Conservation (phyloP, 805 yeast genomes). For the Kuraishia piskuri region DNA sequence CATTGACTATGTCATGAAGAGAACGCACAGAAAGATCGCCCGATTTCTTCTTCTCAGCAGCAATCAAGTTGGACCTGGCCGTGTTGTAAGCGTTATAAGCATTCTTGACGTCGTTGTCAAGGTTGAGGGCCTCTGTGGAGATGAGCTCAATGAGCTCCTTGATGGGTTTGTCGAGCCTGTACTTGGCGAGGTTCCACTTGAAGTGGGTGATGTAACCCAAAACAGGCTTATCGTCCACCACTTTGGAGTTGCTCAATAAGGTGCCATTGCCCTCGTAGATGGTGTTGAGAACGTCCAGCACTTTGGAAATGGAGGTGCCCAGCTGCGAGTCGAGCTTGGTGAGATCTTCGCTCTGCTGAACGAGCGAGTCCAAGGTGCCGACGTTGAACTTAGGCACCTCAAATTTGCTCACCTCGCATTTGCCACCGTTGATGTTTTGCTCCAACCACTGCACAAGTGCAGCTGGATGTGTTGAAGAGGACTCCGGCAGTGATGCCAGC, state of each 20-base stretch:
- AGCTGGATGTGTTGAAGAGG: conserved; percentile 24
- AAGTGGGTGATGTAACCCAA: conserved; percentile 65
- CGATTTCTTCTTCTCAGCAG: conserved; percentile 86
- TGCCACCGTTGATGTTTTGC: conserved; percentile 45
- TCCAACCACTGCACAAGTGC: conserved; percentile 43
- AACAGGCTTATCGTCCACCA: conserved; percentile 38
- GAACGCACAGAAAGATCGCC: conserved; percentile 92
- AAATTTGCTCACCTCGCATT: conserved; percentile 46
- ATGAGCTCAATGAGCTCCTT: conserved; percentile 64
- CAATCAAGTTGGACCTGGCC: conserved; percentile 75
- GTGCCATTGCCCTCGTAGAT: conserved; percentile 26
- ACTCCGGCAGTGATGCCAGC: conserved; percentile 49
- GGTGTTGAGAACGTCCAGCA: conserved; percentile 59
- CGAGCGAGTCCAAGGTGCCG: conserved; percentile 88
- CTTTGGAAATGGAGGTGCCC: conserved; percentile 58
- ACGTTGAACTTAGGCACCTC: conserved; percentile 81
- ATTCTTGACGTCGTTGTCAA: conserved; percentile 80
- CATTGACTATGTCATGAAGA: conserved; percentile 78
- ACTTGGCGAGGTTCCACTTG: conserved; percentile 84
- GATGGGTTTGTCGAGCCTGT: conserved; percentile 76
- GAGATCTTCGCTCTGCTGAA: conserved; percentile 85
- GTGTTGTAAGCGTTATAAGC: conserved; percentile 67
- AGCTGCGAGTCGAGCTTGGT: conserved; percentile 76
- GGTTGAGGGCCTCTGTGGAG: conserved; percentile 67
- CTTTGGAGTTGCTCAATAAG: conserved; percentile 20